Evolutionary conservation across 2,329 filamentous ascomycete genomes (phyloP).

Genomic region (Triangularia setosa): DNA sequence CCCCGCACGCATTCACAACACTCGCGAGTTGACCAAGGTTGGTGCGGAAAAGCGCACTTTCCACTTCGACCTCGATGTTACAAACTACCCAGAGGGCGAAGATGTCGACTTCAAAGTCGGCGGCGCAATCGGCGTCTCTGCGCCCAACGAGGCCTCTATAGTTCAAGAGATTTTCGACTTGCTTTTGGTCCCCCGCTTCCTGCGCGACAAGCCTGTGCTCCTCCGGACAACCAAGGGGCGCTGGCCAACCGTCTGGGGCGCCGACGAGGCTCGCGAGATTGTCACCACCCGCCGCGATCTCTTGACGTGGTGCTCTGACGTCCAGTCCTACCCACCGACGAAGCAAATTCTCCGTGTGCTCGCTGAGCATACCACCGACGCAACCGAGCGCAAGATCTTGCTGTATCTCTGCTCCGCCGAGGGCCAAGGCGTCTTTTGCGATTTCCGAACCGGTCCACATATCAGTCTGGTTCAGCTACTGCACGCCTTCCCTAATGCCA

Average conservation of each 20-base stretch:
- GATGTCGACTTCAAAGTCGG: slow-evolving; percentile 92
- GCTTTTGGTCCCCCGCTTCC: slow-evolving; percentile 73
- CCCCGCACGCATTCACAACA: slow-evolving; percentile 78
- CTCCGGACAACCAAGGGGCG: slow-evolving; percentile 76
- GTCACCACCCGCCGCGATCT: slow-evolving; percentile 85
- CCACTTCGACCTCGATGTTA: slow-evolving; percentile 96
- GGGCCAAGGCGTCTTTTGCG: slow-evolving; percentile 88
- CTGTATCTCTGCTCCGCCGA: slow-evolving; percentile 82
- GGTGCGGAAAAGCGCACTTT: slow-evolving; percentile 96
- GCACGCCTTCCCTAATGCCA: slow-evolving; percentile 84
- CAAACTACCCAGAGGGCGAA: slow-evolving; percentile 80
- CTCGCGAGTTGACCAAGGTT: slow-evolving; percentile 78
- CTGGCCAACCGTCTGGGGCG: slow-evolving; percentile 98
- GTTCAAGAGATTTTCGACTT: slow-evolving; percentile 84
- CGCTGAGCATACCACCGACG: slow-evolving; percentile 75
- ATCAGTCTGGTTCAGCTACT: slow-evolving; percentile 83
- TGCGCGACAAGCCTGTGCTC: slow-evolving; percentile 78
- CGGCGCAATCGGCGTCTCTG: slow-evolving; percentile 88
- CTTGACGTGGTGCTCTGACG: slow-evolving; percentile 92
- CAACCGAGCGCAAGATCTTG: slow-evolving; percentile 84
- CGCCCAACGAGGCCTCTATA: slow-evolving; percentile 71
- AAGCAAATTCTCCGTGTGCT: slow-evolving; percentile 82
- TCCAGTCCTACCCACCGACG: slow-evolving; percentile 87
- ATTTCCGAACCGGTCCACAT: slow-evolving; percentile 85
- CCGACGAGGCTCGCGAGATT: slow-evolving; percentile 79